These are phyloP conservation scores for Coniferiporia sulphurascens DNA, from an alignment of 1,284 basidiomycete genomes.

Conservation along the genomic window DNA sequence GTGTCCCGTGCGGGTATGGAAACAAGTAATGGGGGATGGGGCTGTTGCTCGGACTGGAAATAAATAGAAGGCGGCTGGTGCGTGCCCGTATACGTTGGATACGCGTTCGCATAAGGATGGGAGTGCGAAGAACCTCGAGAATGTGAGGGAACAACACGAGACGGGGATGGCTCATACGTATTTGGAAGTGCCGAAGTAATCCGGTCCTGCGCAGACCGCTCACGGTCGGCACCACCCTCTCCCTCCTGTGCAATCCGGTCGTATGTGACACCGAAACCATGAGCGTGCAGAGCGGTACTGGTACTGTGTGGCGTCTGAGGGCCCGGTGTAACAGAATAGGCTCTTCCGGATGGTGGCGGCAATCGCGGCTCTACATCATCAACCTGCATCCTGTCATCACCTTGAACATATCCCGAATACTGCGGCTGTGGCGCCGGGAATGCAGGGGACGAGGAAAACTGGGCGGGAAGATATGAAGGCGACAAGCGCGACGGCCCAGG, in stretches of 20 bases:
- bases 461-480: not conserved
- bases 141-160: not conserved
- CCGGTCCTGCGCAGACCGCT: not conserved
- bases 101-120: slow-evolving; percentile 12
- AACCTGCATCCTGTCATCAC: not conserved
- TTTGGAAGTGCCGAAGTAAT: slow-evolving; percentile 2
- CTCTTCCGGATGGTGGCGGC: not conserved
- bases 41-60: not conserved
- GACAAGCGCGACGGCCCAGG: slow-evolving; percentile 8
- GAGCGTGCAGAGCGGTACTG: not conserved
- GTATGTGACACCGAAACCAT: slow-evolving; percentile 1
- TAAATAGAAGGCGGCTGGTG: not conserved
- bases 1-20: not conserved
- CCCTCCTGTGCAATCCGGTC: not conserved
- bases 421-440: slow-evolving; percentile 1
- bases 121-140: slow-evolving; percentile 1
- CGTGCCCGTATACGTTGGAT: not conserved
- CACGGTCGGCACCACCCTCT: not conserved
- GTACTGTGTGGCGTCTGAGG: not conserved
- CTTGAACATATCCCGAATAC: not conserved
- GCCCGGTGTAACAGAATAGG: slow-evolving; percentile 3
- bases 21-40: not conserved
- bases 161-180: slow-evolving; percentile 5
- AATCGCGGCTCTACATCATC: not conserved
- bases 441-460: not conserved